Conservation (phyloP, 1,139 yeast species). For the Pneumocystis murina region DNA sequence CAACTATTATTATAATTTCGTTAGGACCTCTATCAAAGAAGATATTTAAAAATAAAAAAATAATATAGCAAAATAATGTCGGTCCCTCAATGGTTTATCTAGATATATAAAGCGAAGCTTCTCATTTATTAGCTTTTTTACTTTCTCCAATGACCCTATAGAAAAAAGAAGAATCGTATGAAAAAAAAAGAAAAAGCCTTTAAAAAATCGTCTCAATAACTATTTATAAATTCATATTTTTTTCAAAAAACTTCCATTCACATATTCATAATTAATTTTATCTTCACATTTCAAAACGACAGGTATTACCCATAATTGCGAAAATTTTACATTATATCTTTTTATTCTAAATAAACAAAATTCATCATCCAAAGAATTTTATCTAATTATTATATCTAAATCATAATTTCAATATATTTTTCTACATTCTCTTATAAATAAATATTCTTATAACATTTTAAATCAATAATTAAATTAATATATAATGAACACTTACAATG, state of each 20-base stretch:
- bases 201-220: background rate
- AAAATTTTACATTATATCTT: background rate
- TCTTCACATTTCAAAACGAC: background rate
- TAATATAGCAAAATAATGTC: too few species aligned
- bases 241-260: background rate
- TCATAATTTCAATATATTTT: too few species aligned
- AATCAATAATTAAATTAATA: too few species aligned
- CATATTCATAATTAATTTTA: background rate
- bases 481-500: too few species aligned
- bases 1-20: background rate
- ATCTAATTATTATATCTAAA: too few species aligned
- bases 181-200: background rate
- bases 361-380: too few species aligned
- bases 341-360: too few species aligned
- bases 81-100: too few species aligned
- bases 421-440: too few species aligned
- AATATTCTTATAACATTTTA: too few species aligned
- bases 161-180: background rate
- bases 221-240: background rate
- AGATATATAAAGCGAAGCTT: background rate
- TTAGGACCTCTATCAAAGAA: too few species aligned
- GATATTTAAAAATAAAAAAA: background rate
- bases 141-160: background rate
- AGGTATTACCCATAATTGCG: background rate
- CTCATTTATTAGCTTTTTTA: background rate